These are phyloP conservation scores for Sugiyamaella sp. DNA, from an alignment of 1,139 yeast species.

Conservation along the genomic window DNA sequence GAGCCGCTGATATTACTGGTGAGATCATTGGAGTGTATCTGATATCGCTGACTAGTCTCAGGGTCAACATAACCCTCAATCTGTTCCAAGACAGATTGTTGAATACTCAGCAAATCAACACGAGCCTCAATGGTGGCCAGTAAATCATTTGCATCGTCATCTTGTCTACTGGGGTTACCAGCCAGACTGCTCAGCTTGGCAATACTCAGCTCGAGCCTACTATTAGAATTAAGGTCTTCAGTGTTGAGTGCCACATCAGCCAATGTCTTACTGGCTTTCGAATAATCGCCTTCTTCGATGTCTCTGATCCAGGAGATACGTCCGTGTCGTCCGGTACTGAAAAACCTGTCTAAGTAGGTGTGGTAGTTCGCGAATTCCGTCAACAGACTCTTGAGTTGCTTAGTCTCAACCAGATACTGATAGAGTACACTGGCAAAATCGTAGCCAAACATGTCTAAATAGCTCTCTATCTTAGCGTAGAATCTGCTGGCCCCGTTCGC, in stretches of 20 bases:
- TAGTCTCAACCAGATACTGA: conserved; percentile 57
- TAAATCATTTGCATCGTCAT: conserved; percentile 16
- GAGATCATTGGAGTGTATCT: conserved; percentile 20
- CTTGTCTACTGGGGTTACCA: conserved; percentile 5
- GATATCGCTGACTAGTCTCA: conserved; percentile 12
- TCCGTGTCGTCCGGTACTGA: conserved; percentile 54
- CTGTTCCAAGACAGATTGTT: conserved; percentile 24
- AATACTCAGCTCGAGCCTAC: conserved; percentile 64
- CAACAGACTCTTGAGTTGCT: conserved; percentile 58
- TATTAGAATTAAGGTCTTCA: conserved; percentile 51
- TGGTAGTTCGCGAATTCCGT: conserved; percentile 60
- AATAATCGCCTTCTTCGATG: conserved; percentile 54
- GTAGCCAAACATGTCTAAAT: conserved; percentile 65
- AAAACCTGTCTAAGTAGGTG: conserved; percentile 55
- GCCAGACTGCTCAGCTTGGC: conserved; percentile 61
- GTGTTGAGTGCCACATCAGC: conserved; percentile 38
- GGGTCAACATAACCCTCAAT: conserved; percentile 14
- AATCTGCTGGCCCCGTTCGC: conserved; percentile 38
- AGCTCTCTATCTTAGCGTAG: conserved; percentile 48
- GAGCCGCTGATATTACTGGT: conserved; percentile 21
- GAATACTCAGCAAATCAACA: conserved; percentile 25
- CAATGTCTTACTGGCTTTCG: conserved; percentile 54
- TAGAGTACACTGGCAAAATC: conserved; percentile 70
- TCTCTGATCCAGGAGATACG: conserved; percentile 76
- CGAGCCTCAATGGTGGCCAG: conserved; percentile 24